Evolutionary conservation across 257 asterid genomes (phyloP), one percentile per base, ranked within the genome.

Genomic region (Solanum boliviense): DNA sequence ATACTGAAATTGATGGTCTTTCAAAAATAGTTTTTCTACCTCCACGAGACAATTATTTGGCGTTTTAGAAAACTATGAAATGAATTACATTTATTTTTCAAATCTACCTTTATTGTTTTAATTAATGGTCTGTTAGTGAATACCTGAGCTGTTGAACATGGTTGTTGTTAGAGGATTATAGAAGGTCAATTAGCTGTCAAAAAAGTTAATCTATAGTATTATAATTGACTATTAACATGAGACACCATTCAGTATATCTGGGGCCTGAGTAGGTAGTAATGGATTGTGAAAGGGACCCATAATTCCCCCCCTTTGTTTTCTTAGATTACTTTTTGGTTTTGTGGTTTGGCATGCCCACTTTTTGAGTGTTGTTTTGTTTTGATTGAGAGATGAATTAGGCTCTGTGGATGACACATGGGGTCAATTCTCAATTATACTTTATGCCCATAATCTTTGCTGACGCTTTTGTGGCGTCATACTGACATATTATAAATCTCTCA

Each of bases 221-320:
- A 81, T 68, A 76, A 68, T 56, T 89, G 71, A 41, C 29, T 56
- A 41, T 48, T 38, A 48, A 67, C 34, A 25, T 29, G 65, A 44
- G 86, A 82, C 76, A 56, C 60, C 71, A 85, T 88, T 62, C 48
- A 48, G 58, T 35, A 39, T 23, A 81, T 29, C 62, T 81, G 85
- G 85, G 85, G 27, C 73, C 71, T 60, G 62, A 46, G 88, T 44
- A 78, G 87, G 84, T 86, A 68, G 87, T 48, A 71, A 86, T 86
- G 87, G 86, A 89, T 71, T 38, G 56, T 72, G 83, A 70, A 27
- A 65, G 81, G 89, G 72, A 85, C 89, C 70, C 62, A 71, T 48
- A 13, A 32, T 31, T 16, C 46, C 10, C 31, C 27, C 18, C 35
- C 48, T 15, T 81, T 44, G 79, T 89, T 71, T 41, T 48, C 72